Base-by-base conservation (phyloP, 2,329 filamentous ascomycete genomes). In the Colletotrichum noveboracense region DNA sequence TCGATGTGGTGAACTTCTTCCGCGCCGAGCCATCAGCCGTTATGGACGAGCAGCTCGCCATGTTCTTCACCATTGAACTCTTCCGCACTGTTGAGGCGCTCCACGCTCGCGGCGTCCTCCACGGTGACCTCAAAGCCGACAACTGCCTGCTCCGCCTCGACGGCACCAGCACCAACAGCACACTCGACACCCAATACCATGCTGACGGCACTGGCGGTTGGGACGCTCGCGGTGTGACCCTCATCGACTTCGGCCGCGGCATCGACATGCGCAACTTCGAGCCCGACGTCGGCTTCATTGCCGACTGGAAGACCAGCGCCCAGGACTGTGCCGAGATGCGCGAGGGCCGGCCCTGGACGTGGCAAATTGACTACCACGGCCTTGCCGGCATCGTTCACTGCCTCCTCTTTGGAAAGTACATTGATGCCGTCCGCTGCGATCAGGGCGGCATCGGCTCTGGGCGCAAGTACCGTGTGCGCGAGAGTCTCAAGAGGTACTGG, bases 281-380 rank as follows among this genome's bases (percentile, higher is more conserved):
- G 5, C 89, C 93, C 0, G 91, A 93, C 56, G 95, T 96, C 13
- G 93, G 93, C 78, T 99, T 99, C 87, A 92, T 98, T 75, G 97
- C 96, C 0, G 97, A 99, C 86, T 99, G 97, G 97, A 94, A 97
- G 84, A 96, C 95, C 0, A 92, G 91, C 18, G 90, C 94, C 28
- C 93, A 95, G 68, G 97, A 99, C 85, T 99, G 97, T 84, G 94
- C 95, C 21, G 97, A 99, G 88, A 98, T 98, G 91, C 94, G 96
- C 62, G 96, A 99, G 86, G 91, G 95, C 72, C 91, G 96, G 1
- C 96, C 96, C 1, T 99, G 97, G 97, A 98, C 96, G 2, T 98
- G 96, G 88, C 97, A 99, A 84, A 95, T 98, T 79, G 97, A 99
- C 86, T 97, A 98, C 80, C 95, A 98, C 84, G 97, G 97, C 14